Conservation (phyloP, 2,329 filamentous ascomycete genomes). For the Trichoderma brevicompactum region DNA sequence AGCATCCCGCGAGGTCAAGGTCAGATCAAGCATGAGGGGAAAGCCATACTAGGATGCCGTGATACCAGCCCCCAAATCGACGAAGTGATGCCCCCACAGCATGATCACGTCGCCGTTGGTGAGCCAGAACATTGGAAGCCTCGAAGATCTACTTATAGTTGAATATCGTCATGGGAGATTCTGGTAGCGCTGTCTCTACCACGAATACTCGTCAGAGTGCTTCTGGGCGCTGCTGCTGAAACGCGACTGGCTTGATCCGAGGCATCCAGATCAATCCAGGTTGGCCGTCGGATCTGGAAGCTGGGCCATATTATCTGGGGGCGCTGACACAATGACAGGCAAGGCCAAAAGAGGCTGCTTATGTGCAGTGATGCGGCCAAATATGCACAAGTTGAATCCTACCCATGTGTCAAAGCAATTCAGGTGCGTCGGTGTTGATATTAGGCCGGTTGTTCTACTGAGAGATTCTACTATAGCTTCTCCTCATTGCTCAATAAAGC, state of each 20-base stretch:
- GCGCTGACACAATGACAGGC: neutral
- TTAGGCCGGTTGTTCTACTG: neutral
- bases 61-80: conserved; percentile 67
- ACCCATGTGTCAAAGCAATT: neutral
- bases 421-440: neutral
- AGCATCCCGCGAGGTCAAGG: conserved; percentile 7
- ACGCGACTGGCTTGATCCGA: conserved; percentile 68
- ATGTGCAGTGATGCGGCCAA: neutral
- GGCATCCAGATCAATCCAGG: conserved; percentile 65
- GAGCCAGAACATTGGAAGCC: conserved; percentile 76
- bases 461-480: neutral
- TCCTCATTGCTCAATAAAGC: neutral
- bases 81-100: conserved; percentile 81
- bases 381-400: neutral
- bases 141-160: conserved; percentile 87
- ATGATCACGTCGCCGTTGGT: conserved; percentile 81
- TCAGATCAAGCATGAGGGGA: neutral
- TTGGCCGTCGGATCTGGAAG: conserved; percentile 69
- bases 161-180: conserved; percentile 66
- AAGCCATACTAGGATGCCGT: conserved; percentile 64
- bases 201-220: conserved; percentile 65
- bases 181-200: conserved; percentile 49
- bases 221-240: conserved; percentile 68
- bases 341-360: conserved; percentile 6
- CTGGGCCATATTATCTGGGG: neutral